Percentiles rank a stretch among this genome's conserved stretches.
These are phyloP conservation scores for Diaporthe sp. DNA, from an alignment of 2,329 filamentous ascomycete genomes.

Conservation along the genomic window DNA sequence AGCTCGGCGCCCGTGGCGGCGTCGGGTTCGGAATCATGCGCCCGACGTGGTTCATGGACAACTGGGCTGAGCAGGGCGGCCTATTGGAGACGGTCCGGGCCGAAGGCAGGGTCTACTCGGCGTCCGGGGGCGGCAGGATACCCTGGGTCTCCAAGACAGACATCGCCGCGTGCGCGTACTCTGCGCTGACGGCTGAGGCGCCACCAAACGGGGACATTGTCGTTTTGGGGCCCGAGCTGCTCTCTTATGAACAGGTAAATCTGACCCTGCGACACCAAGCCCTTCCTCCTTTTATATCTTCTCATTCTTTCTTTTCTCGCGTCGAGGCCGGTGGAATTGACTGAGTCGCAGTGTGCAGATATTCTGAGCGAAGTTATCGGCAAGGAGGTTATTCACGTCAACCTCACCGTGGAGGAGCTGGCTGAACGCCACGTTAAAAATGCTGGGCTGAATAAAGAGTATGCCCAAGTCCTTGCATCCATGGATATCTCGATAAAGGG, in stretches of 20 bases:
- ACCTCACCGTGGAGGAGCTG: conserved; percentile 44
- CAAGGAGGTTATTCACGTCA: conserved; percentile 47
- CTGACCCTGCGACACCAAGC: neutral
- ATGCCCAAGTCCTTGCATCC: conserved; percentile 45
- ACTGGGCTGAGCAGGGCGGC: conserved; percentile 48
- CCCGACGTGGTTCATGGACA: conserved; percentile 62
- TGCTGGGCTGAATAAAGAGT: conserved; percentile 45
- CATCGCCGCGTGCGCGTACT: conserved; percentile 56
- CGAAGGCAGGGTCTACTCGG: conserved; percentile 54
- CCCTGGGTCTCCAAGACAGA: conserved; percentile 58
- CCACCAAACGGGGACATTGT: conserved; percentile 53
- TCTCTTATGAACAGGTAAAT: conserved; percentile 48
- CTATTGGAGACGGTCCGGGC: conserved; percentile 47
- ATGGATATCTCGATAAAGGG: conserved; percentile 48
- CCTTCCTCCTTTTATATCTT: neutral
- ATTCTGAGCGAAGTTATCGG: conserved; percentile 47
- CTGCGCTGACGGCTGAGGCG: conserved; percentile 50
- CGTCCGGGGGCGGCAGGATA: conserved; percentile 54
- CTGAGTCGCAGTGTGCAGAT: conserved; percentile 43
- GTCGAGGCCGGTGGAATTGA: conserved; percentile 14
- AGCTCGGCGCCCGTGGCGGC: conserved; percentile 47
- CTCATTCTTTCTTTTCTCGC: neutral
- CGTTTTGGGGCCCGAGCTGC: conserved; percentile 49
- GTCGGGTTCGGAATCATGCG: conserved; percentile 55
- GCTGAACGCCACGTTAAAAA: conserved; percentile 36